Percentiles rank a stretch among this genome's conserved stretches.
Evolutionary conservation across 192 early-diverging fungal genomes (phyloP).

Genomic region (Coemansia sp.): DNA sequence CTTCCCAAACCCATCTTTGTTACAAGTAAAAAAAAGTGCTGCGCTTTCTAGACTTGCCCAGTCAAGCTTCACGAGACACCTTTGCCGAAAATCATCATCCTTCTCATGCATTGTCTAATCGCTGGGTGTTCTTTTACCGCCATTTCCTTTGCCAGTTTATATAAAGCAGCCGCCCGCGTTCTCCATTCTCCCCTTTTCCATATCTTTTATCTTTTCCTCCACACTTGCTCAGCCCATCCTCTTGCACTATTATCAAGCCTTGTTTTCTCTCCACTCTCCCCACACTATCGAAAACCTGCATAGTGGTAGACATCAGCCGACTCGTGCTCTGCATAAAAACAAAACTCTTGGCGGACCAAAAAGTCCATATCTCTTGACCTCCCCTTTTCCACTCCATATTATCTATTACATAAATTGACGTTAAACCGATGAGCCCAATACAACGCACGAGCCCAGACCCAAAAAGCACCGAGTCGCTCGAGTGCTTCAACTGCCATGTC

Average conservation of each 20-base stretch:
- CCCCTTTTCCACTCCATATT: background rate
- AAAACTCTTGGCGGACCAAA: too few relatives aligned
- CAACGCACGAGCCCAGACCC: background rate
- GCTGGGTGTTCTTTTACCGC: background rate
- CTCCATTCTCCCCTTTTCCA: background rate
- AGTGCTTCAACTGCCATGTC: conserved; percentile 72
- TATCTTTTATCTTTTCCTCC: conserved; percentile 1
- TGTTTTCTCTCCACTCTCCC: too few relatives aligned
- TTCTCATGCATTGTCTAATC: conserved; percentile 7
- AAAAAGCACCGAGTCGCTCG: background rate
- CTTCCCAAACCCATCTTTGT: background rate
- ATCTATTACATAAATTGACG: too few relatives aligned
- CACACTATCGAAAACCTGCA: too few relatives aligned
- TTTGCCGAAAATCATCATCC: conserved; percentile 7
- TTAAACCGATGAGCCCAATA: background rate
- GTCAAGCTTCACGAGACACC: background rate
- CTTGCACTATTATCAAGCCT: background rate
- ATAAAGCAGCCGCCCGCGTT: background rate
- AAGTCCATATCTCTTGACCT: background rate
- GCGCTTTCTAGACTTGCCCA: background rate
- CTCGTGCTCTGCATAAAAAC: background rate
- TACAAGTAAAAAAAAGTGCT: background rate
- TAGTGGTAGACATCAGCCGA: background rate
- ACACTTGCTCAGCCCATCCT: background rate
- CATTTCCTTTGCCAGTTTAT: background rate